phyloP scores from a whole-genome alignment of 371 early-diverging fungal species.

The Mucor mucedo region DNA sequence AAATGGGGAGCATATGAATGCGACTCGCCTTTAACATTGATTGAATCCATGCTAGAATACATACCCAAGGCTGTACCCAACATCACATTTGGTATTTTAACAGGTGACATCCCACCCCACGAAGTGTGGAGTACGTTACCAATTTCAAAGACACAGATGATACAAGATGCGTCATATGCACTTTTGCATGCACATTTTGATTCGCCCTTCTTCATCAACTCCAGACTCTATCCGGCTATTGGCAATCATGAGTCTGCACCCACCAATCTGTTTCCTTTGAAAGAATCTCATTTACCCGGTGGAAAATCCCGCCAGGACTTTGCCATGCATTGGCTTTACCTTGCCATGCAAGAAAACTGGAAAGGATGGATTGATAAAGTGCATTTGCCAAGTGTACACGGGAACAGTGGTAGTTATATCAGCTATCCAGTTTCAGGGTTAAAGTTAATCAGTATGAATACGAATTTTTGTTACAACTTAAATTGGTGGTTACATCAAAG shows the following conservation, averaged over 20 bases:
- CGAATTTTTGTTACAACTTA: conserved; percentile 64
- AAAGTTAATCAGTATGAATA: conserved; percentile 65
- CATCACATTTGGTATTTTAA: conserved; percentile 56
- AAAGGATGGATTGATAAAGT: conserved; percentile 49
- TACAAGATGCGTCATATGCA: conserved; percentile 45
- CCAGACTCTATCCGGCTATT: conserved; percentile 58
- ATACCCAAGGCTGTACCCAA: conserved; percentile 46
- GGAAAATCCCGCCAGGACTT: conserved; percentile 39
- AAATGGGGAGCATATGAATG: conserved; percentile 57
- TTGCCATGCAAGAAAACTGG: conserved; percentile 54
- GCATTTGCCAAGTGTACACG: conserved; percentile 34
- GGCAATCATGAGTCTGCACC: conserved; percentile 65
- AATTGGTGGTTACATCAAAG: conserved; percentile 60
- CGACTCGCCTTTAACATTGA: conserved; percentile 53
- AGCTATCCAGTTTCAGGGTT: conserved; percentile 48
- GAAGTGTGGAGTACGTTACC: conserved; percentile 64
- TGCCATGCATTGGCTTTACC: conserved; percentile 52
- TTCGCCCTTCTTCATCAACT: conserved; percentile 31
- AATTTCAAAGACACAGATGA: conserved; percentile 39
- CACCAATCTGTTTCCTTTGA: conserved; percentile 54
- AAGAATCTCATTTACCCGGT: conserved; percentile 35
- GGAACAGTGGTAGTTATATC: conserved; percentile 56
- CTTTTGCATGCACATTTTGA: conserved; percentile 51
- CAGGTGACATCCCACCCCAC: conserved; percentile 70
- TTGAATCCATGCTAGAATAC: conserved; percentile 53